A percentile compares a stretch with the other conserved stretches of the same genome.
phyloP scores from a whole-genome alignment of 805 yeast species.

The Pichia insulana region DNA sequence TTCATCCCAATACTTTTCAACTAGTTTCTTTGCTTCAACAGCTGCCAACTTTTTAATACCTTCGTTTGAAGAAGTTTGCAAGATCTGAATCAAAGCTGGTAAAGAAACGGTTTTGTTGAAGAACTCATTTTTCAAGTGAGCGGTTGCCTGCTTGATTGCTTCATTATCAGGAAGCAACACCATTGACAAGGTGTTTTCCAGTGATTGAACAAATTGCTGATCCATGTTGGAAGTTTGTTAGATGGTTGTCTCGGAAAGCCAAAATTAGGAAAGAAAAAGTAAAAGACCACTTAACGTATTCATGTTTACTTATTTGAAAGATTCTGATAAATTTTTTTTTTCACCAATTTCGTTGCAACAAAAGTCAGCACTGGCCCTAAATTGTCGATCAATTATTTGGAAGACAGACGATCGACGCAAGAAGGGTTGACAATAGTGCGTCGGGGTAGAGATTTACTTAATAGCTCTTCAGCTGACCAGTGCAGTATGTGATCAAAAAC shows the following conservation, averaged over 20 bases:
- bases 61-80: constrained; percentile 59
- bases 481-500: no score
- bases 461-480: no score
- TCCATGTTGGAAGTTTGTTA: constrained; percentile 40
- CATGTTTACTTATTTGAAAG: not conserved
- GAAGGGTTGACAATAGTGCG: not conserved
- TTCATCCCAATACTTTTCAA: constrained; percentile 59
- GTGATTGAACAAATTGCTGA: constrained; percentile 54
- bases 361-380: no score
- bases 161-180: constrained; percentile 75
- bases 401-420: not conserved
- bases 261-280: not conserved
- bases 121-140: constrained; percentile 61
- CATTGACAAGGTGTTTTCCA: constrained; percentile 73
- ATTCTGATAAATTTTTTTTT: not conserved
- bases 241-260: not conserved
- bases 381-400: no score
- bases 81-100: constrained; percentile 75
- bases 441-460: not conserved
- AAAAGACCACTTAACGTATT: no score
- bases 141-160: constrained; percentile 77
- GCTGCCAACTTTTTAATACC: constrained; percentile 89
- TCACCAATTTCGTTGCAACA: no score
- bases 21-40: constrained; percentile 86
- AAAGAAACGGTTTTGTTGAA: constrained; percentile 63